A percentile compares a stretch with the other conserved stretches of the same genome.
Evolutionary conservation across 805 yeast genomes (phyloP).

Genomic region (Blastobotrys muscicola): DNA sequence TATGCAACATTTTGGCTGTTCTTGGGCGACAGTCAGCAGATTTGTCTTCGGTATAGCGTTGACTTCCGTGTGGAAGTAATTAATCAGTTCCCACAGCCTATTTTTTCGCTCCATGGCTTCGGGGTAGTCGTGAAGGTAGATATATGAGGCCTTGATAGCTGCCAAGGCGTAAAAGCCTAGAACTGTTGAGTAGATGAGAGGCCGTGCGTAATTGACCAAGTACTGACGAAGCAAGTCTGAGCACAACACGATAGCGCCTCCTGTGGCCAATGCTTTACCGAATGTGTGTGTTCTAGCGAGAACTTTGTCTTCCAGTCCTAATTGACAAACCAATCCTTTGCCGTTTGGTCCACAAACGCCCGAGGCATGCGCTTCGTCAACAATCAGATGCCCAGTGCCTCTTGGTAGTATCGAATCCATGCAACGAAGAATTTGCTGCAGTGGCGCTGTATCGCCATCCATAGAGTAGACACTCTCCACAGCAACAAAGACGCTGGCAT

Average conservation of each 20-base stretch:
- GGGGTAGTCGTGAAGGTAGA: constrained; percentile 3
- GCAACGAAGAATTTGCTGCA: constrained; percentile 5
- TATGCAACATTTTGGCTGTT: constrained; percentile 5
- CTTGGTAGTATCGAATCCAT: constrained; percentile 4
- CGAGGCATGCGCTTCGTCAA: constrained; percentile 87
- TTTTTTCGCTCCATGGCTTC: not conserved
- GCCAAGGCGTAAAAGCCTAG: constrained; percentile 12
- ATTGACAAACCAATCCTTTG: constrained; percentile 38
- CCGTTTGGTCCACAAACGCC: constrained; percentile 85
- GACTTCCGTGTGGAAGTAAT: not conserved
- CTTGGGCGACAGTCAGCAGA: not conserved
- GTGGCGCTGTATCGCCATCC: constrained; percentile 21
- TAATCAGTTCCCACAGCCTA: constrained; percentile 2
- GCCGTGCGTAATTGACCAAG: constrained; percentile 19
- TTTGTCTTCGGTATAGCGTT: not conserved
- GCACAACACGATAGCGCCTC: constrained; percentile 18
- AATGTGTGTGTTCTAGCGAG: constrained; percentile 18
- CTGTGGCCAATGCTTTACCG: constrained; percentile 19
- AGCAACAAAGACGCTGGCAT: constrained; percentile 15
- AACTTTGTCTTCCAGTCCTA: constrained; percentile 12
- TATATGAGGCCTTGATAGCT: constrained; percentile 15
- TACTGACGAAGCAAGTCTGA: constrained; percentile 7
- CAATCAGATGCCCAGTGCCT: constrained; percentile 57
- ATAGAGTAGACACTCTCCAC: constrained; percentile 19
- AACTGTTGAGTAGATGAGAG: constrained; percentile 19